Percentiles rank a stretch among this genome's conserved stretches.
phyloP scores from a whole-genome alignment of 768 basidiomycete species.

The Mycena polygramma region DNA sequence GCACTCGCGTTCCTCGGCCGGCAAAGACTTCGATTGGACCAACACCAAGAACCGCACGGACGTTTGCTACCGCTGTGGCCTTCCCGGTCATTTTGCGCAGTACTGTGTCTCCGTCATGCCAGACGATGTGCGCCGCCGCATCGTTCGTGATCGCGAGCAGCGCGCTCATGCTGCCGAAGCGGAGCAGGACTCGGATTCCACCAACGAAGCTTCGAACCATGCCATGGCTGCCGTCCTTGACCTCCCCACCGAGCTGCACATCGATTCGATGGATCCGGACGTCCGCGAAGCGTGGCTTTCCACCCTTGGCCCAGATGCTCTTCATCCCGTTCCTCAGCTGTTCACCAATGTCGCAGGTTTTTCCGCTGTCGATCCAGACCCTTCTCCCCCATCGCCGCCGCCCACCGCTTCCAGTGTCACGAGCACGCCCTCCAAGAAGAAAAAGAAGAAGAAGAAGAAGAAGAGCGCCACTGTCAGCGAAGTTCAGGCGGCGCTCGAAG shows the following conservation, averaged over 20 bases:
- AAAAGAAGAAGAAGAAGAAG: conserved; percentile 15
- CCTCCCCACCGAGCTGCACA: background rate
- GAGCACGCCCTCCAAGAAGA: conserved; percentile 2
- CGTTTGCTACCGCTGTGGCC: conserved; percentile 16
- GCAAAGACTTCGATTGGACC: conserved; percentile 15
- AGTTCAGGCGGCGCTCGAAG: background rate
- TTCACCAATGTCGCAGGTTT: too few relatives aligned
- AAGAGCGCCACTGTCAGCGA: background rate
- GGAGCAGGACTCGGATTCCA: too few relatives aligned
- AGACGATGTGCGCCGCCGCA: conserved; percentile 5
- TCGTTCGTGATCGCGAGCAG: background rate
- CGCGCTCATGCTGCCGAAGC: background rate
- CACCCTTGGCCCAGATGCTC: background rate
- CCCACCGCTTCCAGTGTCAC: conserved; percentile 1
- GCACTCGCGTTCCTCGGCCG: background rate
- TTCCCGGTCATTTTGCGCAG: conserved; percentile 19
- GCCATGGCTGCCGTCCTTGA: background rate
- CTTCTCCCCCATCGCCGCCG: conserved; percentile 2
- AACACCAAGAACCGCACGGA: conserved; percentile 18
- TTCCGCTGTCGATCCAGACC: background rate
- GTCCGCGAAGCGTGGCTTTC: background rate
- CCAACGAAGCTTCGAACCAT: background rate
- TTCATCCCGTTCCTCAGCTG: too few relatives aligned
- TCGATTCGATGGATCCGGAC: background rate
- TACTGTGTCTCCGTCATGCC: conserved; percentile 17